A percentile compares a stretch with the other conserved stretches of the same genome.
phyloP scores from a whole-genome alignment of 1,284 basidiomycete species.

The Cryptococcus sp. region DNA sequence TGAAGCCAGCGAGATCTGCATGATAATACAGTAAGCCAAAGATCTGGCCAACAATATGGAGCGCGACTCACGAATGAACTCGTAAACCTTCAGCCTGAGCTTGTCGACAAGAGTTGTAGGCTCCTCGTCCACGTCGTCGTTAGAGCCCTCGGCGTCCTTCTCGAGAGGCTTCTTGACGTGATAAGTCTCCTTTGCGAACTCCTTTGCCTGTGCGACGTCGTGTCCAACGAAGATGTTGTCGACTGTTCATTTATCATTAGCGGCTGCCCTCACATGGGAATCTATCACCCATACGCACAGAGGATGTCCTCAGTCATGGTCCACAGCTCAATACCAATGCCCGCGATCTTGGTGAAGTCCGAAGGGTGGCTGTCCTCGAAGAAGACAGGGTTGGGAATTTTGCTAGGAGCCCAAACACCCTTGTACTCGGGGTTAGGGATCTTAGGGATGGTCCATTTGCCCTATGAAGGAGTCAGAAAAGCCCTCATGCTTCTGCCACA shows the following conservation, averaged over 20 bases:
- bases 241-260: slow-evolving; percentile 48
- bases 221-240: slow-evolving; percentile 93
- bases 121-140: slow-evolving; percentile 58
- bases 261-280: background rate
- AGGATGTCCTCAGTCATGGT: slow-evolving; percentile 98
- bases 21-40: background rate
- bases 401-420: slow-evolving; percentile 88
- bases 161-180: slow-evolving; percentile 67
- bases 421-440: slow-evolving; percentile 98
- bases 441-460: slow-evolving; percentile 91
- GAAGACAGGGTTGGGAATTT: slow-evolving; percentile 90
- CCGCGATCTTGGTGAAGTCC: slow-evolving; percentile 84
- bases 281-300: slow-evolving; percentile 53
- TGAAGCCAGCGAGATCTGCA: slow-evolving; percentile 38
- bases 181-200: slow-evolving; percentile 79
- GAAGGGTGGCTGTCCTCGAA: slow-evolving; percentile 87
- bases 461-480: slow-evolving; percentile 53
- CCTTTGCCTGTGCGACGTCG: slow-evolving; percentile 77
- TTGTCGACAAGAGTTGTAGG: slow-evolving; percentile 41
- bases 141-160: slow-evolving; percentile 53
- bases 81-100: slow-evolving; percentile 46
- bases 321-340: slow-evolving; percentile 96
- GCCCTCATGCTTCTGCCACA: too few relatives aligned
- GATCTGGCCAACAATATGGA: background rate
- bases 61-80: slow-evolving; percentile 47